A percentile compares a stretch with the other conserved stretches of the same genome.
Evolutionary conservation across 805 yeast species (phyloP).

Genomic region (Metschnikowia chrysomelidarum): DNA sequence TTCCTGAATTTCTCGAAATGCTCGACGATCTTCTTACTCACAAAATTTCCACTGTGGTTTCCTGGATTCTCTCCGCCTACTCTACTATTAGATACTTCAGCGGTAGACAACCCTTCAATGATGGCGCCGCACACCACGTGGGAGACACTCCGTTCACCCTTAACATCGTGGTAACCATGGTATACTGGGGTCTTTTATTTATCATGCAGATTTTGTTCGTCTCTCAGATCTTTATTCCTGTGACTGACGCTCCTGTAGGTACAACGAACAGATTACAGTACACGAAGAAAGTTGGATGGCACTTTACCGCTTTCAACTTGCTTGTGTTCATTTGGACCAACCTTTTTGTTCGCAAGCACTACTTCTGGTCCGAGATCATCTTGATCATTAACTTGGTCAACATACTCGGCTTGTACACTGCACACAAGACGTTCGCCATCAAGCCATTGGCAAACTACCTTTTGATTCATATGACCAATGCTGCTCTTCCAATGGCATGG

Average conservation of each 20-base stretch:
- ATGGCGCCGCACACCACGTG: slow-evolving; percentile 49
- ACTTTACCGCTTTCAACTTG: slow-evolving; percentile 61
- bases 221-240: slow-evolving; percentile 42
- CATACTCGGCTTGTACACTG: slow-evolving; percentile 51
- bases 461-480: slow-evolving; percentile 60
- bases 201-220: slow-evolving; percentile 53
- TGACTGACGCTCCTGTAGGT: slow-evolving; percentile 17
- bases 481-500: slow-evolving; percentile 77
- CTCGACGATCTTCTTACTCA: slow-evolving; percentile 25
- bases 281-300: slow-evolving; percentile 50
- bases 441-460: slow-evolving; percentile 52
- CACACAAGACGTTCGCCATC: slow-evolving; percentile 58
- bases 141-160: slow-evolving; percentile 73
- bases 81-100: slow-evolving; percentile 56
- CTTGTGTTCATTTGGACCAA: slow-evolving; percentile 62
- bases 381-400: slow-evolving; percentile 60
- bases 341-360: slow-evolving; percentile 58
- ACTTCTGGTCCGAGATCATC: slow-evolving; percentile 56
- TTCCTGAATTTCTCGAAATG: slow-evolving; percentile 1
- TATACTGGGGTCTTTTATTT: slow-evolving; percentile 59
- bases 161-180: slow-evolving; percentile 43
- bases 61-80: slow-evolving; percentile 55
- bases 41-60: slow-evolving; percentile 47
- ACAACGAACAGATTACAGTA: slow-evolving; percentile 22
- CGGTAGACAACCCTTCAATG: slow-evolving; percentile 49